A percentile compares a stretch with the other conserved stretches of the same genome.
phyloP scores from a whole-genome alignment of 441 rosid species.

The Erodium moschatum region DNA sequence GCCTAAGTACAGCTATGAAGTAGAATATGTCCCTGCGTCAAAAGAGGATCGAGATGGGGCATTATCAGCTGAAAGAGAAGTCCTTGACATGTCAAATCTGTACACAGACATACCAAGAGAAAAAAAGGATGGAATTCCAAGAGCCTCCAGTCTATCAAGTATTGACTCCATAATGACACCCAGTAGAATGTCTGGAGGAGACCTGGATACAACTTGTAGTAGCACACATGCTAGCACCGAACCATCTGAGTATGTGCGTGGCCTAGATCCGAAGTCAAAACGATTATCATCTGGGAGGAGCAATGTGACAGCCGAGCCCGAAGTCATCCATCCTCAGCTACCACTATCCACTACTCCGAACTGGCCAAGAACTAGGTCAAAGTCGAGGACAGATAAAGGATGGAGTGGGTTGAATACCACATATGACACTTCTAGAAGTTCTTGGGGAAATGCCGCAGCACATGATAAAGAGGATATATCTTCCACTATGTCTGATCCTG shows the following conservation, averaged over 20 bases:
- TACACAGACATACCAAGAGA: conserved; percentile 79
- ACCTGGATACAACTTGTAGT: conserved; percentile 55
- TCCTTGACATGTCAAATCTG: conserved; percentile 64
- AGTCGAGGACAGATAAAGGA: conserved; percentile 81
- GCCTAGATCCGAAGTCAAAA: conserved; percentile 78
- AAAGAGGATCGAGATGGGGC: conserved; percentile 57
- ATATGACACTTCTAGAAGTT: conserved; percentile 62
- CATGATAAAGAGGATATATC: conserved; percentile 91
- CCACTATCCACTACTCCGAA: conserved; percentile 74
- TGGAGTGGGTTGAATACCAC: conserved; percentile 66
- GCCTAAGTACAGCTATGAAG: conserved; percentile 87
- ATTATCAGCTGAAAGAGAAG: conserved; percentile 31
- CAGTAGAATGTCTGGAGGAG: conserved; percentile 64
- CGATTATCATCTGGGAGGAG: conserved; percentile 70
- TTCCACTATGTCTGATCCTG: conserved; percentile 88
- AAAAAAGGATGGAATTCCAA: conserved; percentile 67
- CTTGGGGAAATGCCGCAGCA: conserved; percentile 67
- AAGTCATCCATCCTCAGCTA: conserved; percentile 76
- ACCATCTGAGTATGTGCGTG: conserved; percentile 92
- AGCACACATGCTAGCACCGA: conserved; percentile 78
- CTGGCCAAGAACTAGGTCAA: conserved; percentile 93
- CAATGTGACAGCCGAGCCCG: conserved; percentile 60
- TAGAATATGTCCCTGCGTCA: conserved; percentile 82
- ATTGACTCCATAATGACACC: conserved; percentile 93
- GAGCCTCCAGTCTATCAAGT: conserved; percentile 94